These are phyloP conservation scores for Colletotrichum tanaceti DNA, from an alignment of 2,329 filamentous ascomycete genomes.

Conservation along the genomic window DNA sequence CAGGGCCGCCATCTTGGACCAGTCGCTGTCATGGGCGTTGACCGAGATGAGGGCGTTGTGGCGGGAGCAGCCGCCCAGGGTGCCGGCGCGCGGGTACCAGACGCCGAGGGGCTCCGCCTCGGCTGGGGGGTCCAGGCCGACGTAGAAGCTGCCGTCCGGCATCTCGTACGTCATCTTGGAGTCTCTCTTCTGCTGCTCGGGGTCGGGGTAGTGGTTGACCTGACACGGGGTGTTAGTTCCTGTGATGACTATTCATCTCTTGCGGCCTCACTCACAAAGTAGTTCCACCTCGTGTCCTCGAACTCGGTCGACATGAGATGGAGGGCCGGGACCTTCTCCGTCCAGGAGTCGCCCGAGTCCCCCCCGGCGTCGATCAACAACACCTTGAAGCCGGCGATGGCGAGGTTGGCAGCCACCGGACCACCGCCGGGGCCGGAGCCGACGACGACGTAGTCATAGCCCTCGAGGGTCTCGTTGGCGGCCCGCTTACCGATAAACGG, in stretches of 20 bases:
- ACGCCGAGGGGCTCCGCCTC: slow-evolving; percentile 44
- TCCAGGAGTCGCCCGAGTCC: slow-evolving; percentile 56
- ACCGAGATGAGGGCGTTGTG: slow-evolving; percentile 71
- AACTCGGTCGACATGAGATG: slow-evolving; percentile 39
- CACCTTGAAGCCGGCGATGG: slow-evolving; percentile 65
- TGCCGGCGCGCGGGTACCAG: slow-evolving; percentile 57
- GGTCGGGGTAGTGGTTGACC: slow-evolving; percentile 68
- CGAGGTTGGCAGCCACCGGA: slow-evolving; percentile 65
- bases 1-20: slow-evolving; percentile 64
- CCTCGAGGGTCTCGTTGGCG: slow-evolving; percentile 7
- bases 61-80: slow-evolving; percentile 62
- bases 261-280: slow-evolving; percentile 19
- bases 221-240: slow-evolving; percentile 48
- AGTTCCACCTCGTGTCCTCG: slow-evolving; percentile 37
- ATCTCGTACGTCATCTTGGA: slow-evolving; percentile 61
- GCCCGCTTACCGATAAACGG: neutral
- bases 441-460: slow-evolving; percentile 69
- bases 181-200: slow-evolving; percentile 56
- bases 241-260: too few relatives aligned
- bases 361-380: slow-evolving; percentile 69
- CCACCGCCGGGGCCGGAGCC: slow-evolving; percentile 67
- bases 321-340: slow-evolving; percentile 29
- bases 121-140: slow-evolving; percentile 42
- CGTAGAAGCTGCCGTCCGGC: slow-evolving; percentile 50
- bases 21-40: slow-evolving; percentile 69